A percentile compares a stretch with the other conserved stretches of the same genome.
phyloP scores from a whole-genome alignment of 345 rosid genomes.

The Boechera divaricarpa region DNA sequence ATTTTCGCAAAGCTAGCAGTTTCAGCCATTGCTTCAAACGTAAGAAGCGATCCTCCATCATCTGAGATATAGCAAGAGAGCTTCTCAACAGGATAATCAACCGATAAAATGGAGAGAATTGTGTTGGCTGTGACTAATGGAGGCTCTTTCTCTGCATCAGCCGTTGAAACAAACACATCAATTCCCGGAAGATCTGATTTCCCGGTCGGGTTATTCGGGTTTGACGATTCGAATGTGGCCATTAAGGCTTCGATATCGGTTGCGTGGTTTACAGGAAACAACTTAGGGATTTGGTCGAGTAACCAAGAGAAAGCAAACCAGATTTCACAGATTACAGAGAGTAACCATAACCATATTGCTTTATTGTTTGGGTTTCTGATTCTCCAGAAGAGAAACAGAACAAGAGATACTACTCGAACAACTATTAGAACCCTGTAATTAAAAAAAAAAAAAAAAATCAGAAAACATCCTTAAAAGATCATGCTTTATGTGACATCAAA shows the following conservation, averaged over 20 bases:
- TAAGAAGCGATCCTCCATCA: constrained; percentile 81
- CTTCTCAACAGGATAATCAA: constrained; percentile 80
- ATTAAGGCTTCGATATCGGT: constrained; percentile 63
- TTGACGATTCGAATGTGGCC: constrained; percentile 67
- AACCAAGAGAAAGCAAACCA: constrained; percentile 96
- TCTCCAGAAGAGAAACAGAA: constrained; percentile 73
- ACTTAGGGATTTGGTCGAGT: constrained; percentile 86
- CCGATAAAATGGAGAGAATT: constrained; percentile 75
- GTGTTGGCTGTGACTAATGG: constrained; percentile 87
- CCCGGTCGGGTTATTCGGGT: constrained; percentile 55
- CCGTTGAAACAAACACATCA: constrained; percentile 85
- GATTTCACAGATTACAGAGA: constrained; percentile 77
- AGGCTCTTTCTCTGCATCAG: constrained; percentile 86
- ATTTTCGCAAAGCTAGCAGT: constrained; percentile 80
- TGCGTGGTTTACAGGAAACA: constrained; percentile 63
- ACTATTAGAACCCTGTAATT: constrained; percentile 63
- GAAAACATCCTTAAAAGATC: constrained; percentile 20
- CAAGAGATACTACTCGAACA: constrained; percentile 62
- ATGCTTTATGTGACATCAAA: constrained; percentile 24
- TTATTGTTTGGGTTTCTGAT: constrained; percentile 67
- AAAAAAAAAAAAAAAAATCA: neutral
- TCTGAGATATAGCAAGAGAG: constrained; percentile 85
- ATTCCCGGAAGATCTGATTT: constrained; percentile 84
- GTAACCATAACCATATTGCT: constrained; percentile 82
- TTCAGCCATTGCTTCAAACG: constrained; percentile 95